Conservation (phyloP, 2,329 filamentous ascomycete species). For the Orbilia javanica region DNA sequence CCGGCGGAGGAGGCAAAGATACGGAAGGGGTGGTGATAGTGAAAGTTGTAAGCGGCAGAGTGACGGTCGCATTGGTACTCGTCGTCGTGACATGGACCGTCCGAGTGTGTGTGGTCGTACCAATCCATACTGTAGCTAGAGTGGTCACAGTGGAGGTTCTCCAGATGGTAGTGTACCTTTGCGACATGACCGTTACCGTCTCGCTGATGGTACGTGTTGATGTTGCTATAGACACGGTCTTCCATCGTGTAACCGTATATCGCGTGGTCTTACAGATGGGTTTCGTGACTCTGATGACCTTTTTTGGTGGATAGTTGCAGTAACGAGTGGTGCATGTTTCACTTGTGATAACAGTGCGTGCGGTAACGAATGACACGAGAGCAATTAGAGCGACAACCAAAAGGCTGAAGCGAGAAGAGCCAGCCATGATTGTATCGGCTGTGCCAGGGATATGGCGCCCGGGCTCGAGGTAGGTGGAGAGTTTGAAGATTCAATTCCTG, state of each 20-base stretch:
- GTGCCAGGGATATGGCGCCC: not conserved
- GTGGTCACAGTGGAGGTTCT: not conserved
- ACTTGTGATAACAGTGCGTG: slow-evolving; percentile 30
- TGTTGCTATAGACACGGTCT: not conserved
- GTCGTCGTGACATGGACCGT: not conserved
- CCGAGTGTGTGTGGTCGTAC: slow-evolving; percentile 20
- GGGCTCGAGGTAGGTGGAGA: not conserved
- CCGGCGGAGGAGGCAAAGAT: slow-evolving; percentile 1
- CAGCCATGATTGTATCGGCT: not conserved
- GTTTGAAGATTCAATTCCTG: not conserved
- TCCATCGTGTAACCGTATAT: slow-evolving; percentile 38
- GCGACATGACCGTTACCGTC: not conserved
- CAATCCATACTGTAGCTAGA: slow-evolving; percentile 13
- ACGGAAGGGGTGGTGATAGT: slow-evolving; percentile 13
- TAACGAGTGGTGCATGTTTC: slow-evolving; percentile 35
- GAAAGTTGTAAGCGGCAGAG: not conserved
- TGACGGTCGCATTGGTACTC: not conserved
- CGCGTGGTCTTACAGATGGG: slow-evolving; percentile 3
- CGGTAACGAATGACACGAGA: slow-evolving; percentile 13
- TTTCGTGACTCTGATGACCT: slow-evolving; percentile 18
- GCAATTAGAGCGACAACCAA: not conserved
- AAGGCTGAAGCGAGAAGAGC: slow-evolving; percentile 10
- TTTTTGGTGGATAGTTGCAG: not conserved
- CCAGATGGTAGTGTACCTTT: slow-evolving; percentile 3
- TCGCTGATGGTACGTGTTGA: slow-evolving; percentile 19